Conservation (phyloP, 1,284 basidiomycete genomes). For the Exsudoporus floridanus region DNA sequence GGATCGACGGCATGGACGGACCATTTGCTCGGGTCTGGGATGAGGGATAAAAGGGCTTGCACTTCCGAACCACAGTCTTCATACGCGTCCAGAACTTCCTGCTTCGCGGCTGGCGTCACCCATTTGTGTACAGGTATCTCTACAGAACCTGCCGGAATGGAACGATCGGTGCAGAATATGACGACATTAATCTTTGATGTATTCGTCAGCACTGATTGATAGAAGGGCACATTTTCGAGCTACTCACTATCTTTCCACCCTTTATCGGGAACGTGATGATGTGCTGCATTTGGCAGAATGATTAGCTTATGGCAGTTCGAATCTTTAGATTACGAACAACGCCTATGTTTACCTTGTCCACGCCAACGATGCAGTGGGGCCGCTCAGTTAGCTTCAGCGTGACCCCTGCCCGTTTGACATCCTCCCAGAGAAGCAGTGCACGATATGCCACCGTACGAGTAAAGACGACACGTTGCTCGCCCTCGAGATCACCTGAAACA, state of each 20-base stretch:
- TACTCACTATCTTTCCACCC: slow-evolving; percentile 39
- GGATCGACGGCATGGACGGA: slow-evolving; percentile 55
- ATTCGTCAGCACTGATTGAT: not conserved
- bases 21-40: slow-evolving; percentile 58
- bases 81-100: slow-evolving; percentile 49
- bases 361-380: slow-evolving; percentile 44
- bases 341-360: slow-evolving; percentile 39
- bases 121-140: slow-evolving; percentile 42
- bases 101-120: slow-evolving; percentile 44
- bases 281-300: slow-evolving; percentile 41
- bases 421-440: slow-evolving; percentile 42
- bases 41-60: slow-evolving; percentile 43
- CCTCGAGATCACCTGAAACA: slow-evolving; percentile 33
- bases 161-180: slow-evolving; percentile 46
- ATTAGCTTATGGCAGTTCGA: not conserved
- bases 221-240: not conserved
- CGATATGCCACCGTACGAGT: slow-evolving; percentile 50
- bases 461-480: slow-evolving; percentile 35
- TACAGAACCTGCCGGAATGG: slow-evolving; percentile 38
- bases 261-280: slow-evolving; percentile 58
- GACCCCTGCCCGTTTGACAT: slow-evolving; percentile 41
- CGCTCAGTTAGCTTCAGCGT: slow-evolving; percentile 38
- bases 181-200: slow-evolving; percentile 51
- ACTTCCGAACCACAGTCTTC: slow-evolving; percentile 52
- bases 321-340: not conserved